Evolutionary conservation across 257 asterid species (phyloP).

Genomic region (Knoxia roxburghii): DNA sequence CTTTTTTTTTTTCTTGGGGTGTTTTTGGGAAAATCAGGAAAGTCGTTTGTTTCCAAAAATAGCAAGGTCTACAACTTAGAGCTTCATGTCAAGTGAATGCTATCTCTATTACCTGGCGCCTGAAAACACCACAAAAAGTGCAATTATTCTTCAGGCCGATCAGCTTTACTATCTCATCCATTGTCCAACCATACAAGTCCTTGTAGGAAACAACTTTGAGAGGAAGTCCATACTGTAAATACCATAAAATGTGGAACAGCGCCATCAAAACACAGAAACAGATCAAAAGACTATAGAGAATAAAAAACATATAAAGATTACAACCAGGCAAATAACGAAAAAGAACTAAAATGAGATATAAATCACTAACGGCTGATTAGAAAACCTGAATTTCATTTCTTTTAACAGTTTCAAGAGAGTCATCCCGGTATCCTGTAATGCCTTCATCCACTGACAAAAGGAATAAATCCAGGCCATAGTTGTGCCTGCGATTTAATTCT

Average conservation of each 20-base stretch:
- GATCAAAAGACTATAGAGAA: neutral
- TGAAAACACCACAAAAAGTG: constrained; percentile 97
- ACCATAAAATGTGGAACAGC: constrained; percentile 9
- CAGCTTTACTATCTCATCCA: constrained; percentile 97
- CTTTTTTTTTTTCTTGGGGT: no score
- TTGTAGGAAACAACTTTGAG: constrained; percentile 91
- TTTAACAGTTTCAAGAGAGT: constrained; percentile 95
- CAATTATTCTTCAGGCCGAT: constrained; percentile 96
- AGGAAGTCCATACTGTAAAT: constrained; percentile 83
- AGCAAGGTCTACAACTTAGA: neutral
- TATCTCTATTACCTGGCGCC: constrained; percentile 74
- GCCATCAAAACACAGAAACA: constrained; percentile 11
- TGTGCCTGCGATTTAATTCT: constrained; percentile 73
- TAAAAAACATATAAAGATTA: neutral
- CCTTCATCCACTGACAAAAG: constrained; percentile 95
- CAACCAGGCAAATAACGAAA: neutral
- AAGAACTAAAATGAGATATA: neutral
- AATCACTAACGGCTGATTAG: neutral
- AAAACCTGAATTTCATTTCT: constrained; percentile 92
- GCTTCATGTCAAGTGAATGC: neutral
- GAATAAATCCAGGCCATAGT: constrained; percentile 88
- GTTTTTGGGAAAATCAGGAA: no score
- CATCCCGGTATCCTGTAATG: constrained; percentile 96
- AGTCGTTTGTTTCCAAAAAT: no score
- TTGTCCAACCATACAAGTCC: constrained; percentile 95